Evolutionary conservation across 345 rosid species (phyloP), one percentile per base, ranked within the genome.

Genomic region (Gossypium thurberi): DNA sequence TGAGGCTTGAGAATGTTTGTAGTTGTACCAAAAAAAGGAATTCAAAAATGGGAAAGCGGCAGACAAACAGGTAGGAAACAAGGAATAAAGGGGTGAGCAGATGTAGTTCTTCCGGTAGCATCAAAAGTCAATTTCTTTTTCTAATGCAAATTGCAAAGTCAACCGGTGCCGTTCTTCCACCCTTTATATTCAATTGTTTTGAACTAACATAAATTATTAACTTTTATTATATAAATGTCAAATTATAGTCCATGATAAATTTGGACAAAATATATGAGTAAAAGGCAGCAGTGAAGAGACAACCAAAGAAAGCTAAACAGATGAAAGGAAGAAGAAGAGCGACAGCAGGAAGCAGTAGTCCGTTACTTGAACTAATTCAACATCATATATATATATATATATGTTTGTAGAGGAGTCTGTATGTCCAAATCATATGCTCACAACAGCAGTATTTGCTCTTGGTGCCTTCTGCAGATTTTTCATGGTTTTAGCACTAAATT

Each of bases 1-100:
- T 33, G 40, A 33, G 7, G 40, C 7, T 33, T 33, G 40, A 33
- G 40, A 33, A 33, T 33, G 40, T 33, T 33, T 33, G 40, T 33
- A 33, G 40, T 33, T 33, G 5, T 33, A 33, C 40, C 40, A 33
- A 33, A 33, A 5, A 33, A 33, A n/a, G 69, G 26, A 50, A 79
- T 85, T 81, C 78, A 83, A 80, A 84, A 84, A 77, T 70, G 74
- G 83, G 85, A 82, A 81, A 84, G 90, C 91, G 78, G 81, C 81
- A 74, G 87, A 89, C 88, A 84, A 56, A 87, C 78, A 70, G 85
- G 88, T 84, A 87, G 40, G 51, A 74, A 82, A 82, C 91, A 85
- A 21, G 21, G 11, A 20, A 86, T 73, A 56, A 21, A 63, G 71
- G 23, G 44, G 67, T 74, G 73, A 71, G 80, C 70, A 72, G 65